Evolutionary conservation across 2,329 filamentous ascomycete genomes (phyloP), one percentile per base, ranked within the genome.

Genomic region (Ophiocordyceps camponoti-rufipedis): DNA sequence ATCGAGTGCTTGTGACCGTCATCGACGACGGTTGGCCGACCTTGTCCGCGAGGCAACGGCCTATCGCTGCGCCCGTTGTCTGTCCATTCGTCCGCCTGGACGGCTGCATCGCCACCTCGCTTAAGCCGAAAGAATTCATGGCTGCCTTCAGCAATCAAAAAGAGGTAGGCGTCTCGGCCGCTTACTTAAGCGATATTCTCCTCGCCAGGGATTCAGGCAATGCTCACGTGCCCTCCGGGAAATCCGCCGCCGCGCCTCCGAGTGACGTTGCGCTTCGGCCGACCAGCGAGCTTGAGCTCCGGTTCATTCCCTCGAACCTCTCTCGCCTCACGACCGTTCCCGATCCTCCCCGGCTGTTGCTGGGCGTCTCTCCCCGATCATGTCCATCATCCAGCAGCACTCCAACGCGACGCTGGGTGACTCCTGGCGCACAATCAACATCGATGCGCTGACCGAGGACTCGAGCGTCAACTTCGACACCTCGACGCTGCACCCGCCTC

Each of bases 401-500:
- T 75, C 71, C 44, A 64, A 67, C 48, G 71, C 73, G 46, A 69
- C 75, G 53, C 69, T 81, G 46, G 67, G 67, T 62, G 77, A 81
- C 54, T 72, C 74, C 58, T 81, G 77, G 77, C 85, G 88, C 63
- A 94, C 86, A 53, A 91, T 95, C 72, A 86, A 95, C 73, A 82
- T 95, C 63, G 88, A 95, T 62, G 80, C 82, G 54, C 75, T 94
- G 56, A 84, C 91, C 62, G 85, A 88, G 48, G 88, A 96, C 64
- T 91, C 86, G 55, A 77, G 84, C 53, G 69, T 78, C 64, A 96
- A 95, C 75, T 96, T 96, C 68, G 85, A 93, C 65, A 78, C 85
- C 51, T 75, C 81, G 48, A 85, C 86, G 16, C 78, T 96, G 55
- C 80, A 83, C 52, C 85, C 88, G 33, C 74, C 82, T 41, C 78